Base-by-base conservation (phyloP, 257 asterid species). In the Mentha longifolia region DNA sequence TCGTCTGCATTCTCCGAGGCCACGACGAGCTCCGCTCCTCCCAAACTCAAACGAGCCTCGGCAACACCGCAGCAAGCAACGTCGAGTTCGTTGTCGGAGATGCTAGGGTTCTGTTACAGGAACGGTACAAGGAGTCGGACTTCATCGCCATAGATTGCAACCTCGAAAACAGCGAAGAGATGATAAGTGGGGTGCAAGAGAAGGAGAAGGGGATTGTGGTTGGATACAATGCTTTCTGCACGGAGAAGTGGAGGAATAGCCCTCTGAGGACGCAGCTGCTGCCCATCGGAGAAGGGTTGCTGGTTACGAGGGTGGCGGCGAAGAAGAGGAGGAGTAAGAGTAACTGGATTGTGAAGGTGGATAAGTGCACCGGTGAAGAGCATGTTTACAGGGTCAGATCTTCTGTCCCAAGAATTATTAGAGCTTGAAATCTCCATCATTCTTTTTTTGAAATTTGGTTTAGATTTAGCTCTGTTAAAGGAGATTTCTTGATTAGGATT, bases 251-350 rank as follows among this genome's bases (percentile, higher is more conserved):
- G 97, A 79, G 84, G 52, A 83, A 79, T 13, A 74, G 86, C 65
- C 79, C 79, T 3, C 66, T 78, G 63, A 68, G 83, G 0, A 77
- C 88, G 10, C 92, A 85, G 51, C 68, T 90, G 77, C 82, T 92
- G 84, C 98, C 96, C 0, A 92, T 92, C 0, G 96, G 95, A 55
- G 95, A 85, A 61, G 98, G 97, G 9, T 57, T 92, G 77, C 61
- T 90, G 70, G 76, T 92, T 31, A 85, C 86, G 1, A 77, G 89
- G 76, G 67, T 74, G 12, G 72, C 80, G 20, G 58, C 31, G 10
- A 72, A 74, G 64, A 70, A 9, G 50, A 41, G 62, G 64, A 70
- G 15, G 50, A 41, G 62, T 19, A 85, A 67, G 79, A 78, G 93
- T 12, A 80, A 87, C 12, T 90, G 96, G 96, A 72, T 90, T 41